phyloP scores from a whole-genome alignment of 78 protist species.

The slime mould (Dictyostelium discoideum) region dicty_2.7 NC_007091.3:1492501-1493000 shows the following conservation, averaged over 20 bases:
- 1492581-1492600: neutral
- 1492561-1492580: neutral
- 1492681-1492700: neutral
- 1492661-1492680: slow-evolving; percentile 13
- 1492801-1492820: slow-evolving; percentile 71
- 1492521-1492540: neutral
- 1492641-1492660: neutral
- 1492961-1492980: slow-evolving; percentile 80
- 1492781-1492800: slow-evolving; percentile 34
- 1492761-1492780: slow-evolving; percentile 11
- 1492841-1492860: slow-evolving; percentile 28
- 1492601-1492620: slow-evolving; percentile 10
- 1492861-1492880: slow-evolving; percentile 33
- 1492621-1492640: neutral
- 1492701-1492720: neutral
- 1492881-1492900: neutral
- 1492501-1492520: neutral
- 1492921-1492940: slow-evolving; percentile 63
- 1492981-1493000: slow-evolving; percentile 82
- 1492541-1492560: neutral
- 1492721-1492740: neutral
- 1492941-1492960: slow-evolving; percentile 80
- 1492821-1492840: slow-evolving; percentile 41
- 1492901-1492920: slow-evolving; percentile 47
- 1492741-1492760: neutral